phyloP scores from a whole-genome alignment of 2,329 filamentous ascomycete species.

The Talaromyces sp. region DNA sequence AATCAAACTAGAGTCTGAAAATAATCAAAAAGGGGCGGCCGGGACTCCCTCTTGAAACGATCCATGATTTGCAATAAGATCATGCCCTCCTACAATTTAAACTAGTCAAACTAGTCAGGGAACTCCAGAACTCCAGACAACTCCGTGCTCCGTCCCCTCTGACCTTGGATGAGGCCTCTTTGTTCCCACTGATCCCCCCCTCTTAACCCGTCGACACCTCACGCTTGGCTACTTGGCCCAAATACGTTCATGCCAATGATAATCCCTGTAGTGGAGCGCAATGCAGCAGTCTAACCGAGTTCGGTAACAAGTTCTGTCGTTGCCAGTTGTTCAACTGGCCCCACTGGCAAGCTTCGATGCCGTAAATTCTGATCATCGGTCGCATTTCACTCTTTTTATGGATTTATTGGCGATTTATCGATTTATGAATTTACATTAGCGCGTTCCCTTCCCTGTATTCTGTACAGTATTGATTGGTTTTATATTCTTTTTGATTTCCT shows the following conservation, averaged over 20 bases:
- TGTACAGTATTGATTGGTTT: too few species aligned
- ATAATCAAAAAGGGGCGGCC: too few species aligned
- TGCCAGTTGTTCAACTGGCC: conserved; percentile 2
- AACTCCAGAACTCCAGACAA: too few species aligned
- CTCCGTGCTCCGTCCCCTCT: too few species aligned
- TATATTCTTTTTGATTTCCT: too few species aligned
- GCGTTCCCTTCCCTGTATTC: background rate
- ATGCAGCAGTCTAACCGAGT: background rate
- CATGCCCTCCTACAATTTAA: too few species aligned
- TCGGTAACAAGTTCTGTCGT: background rate
- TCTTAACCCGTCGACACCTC: background rate
- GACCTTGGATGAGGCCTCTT: too few species aligned
- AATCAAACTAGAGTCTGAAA: too few species aligned
- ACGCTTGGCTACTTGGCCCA: background rate
- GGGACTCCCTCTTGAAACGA: too few species aligned
- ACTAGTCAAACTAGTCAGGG: too few species aligned
- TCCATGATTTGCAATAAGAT: too few species aligned
- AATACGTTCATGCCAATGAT: background rate
- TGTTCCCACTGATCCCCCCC: background rate
- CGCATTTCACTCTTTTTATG: too few species aligned
- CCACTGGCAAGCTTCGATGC: background rate
- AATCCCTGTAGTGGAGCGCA: background rate
- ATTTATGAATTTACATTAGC: background rate
- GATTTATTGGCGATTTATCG: background rate
- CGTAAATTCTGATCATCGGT: conserved; percentile 9